Evolutionary conservation across 2,329 filamentous ascomycete species (phyloP), one percentile per base, ranked within the genome.

Genomic region (Macrophomina pseudophaseolina): DNA sequence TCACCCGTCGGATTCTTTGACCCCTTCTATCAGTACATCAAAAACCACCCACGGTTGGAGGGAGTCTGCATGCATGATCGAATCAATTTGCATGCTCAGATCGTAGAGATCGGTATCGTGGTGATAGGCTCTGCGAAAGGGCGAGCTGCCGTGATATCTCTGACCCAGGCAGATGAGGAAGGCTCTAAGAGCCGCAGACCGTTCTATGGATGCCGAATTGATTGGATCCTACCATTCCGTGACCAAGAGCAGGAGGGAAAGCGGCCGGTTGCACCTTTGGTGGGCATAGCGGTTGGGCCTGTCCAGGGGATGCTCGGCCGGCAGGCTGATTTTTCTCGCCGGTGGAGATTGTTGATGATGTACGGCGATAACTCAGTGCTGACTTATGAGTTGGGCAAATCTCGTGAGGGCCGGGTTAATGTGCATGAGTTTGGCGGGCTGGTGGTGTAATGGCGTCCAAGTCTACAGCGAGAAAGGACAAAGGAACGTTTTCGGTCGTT

Each of bases 71-170:
- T 72, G 46, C 60, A 79, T 49, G 82, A 88, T 69, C 84, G 87
- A 7, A 77, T 92, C 28, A 89, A 85, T 77, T 87, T 91, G 82
- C 77, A 87, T 44, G 79, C 84, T 0, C 83, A 88, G 60, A 87
- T 94, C 1, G 89, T 90, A 0, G 88, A 91, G 71, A 80, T 95
- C 1, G 89, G 84, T n/a, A 80, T 93, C 14, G 85, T 93, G 8
- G 81, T 92, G 3, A 80, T 90, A 1, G 91, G 85, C 0, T 89
- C 88, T 11, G 84, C 88, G n/a, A 85, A 84, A 56, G 91, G 91
- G 0, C 84, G 87, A 8, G 90, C 88, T 0, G 83, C 85, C 1
- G 79, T 94, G 2, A 74, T 91, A 64, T 84, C 84, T 1, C 75
- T 92, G 32, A 91, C 90, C 5, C 70, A 69, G 18, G 60, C 49